These are phyloP conservation scores for Tieghemostelium lacteum DNA, from an alignment of 78 protist species.

Conservation along the genomic window DNA sequence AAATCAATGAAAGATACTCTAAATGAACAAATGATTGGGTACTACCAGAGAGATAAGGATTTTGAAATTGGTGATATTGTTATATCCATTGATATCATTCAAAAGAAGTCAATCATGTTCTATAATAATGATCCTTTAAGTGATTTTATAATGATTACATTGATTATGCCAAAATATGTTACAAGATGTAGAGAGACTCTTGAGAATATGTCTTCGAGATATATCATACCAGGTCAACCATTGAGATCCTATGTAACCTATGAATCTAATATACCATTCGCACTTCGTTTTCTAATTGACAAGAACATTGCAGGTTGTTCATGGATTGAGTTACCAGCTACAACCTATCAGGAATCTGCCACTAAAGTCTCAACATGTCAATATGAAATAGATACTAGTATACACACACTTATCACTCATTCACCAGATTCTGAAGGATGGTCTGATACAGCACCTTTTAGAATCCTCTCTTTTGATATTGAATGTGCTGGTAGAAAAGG, in stretches of 20 bases:
- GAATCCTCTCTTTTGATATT: constrained; percentile 97
- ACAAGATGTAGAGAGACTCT: constrained; percentile 70
- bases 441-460: constrained; percentile 95
- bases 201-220: constrained; percentile 39
- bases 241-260: constrained; percentile 88
- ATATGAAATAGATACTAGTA: constrained; percentile 80
- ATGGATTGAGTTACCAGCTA: constrained; percentile 93
- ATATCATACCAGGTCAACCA: constrained; percentile 21
- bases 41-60: background rate
- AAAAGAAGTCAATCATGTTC: constrained; percentile 77
- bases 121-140: constrained; percentile 54
- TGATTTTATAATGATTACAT: constrained; percentile 76
- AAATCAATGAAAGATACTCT: constrained; percentile 32
- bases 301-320: constrained; percentile 58
- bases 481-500: constrained; percentile 99
- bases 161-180: constrained; percentile 82
- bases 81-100: constrained; percentile 62
- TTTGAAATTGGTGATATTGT: constrained; percentile 34
- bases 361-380: constrained; percentile 72
- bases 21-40: constrained; percentile 29
- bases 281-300: constrained; percentile 98
- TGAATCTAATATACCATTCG: constrained; percentile 95
- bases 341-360: constrained; percentile 54
- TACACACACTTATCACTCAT: constrained; percentile 55
- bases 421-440: constrained; percentile 83